These are phyloP conservation scores for Parastagonospora nodorum DNA, from an alignment of 2,329 filamentous ascomycete genomes.

Conservation along the genomic window DNA sequence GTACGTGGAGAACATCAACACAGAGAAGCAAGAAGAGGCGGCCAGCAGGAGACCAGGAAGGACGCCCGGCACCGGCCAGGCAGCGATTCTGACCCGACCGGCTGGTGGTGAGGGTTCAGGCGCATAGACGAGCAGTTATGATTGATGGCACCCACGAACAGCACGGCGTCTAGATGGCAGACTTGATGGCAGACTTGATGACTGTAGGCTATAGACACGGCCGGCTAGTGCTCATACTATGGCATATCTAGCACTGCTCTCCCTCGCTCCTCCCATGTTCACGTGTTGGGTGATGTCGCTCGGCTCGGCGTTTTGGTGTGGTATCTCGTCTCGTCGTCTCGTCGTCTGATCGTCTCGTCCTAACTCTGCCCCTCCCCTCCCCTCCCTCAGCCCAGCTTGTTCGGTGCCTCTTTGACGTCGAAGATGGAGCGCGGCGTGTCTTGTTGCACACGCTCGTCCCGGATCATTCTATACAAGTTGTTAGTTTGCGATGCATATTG, in stretches of 20 bases:
- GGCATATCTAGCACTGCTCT: conserved; percentile 29
- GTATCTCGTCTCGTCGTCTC: background rate
- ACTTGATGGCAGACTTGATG: conserved; percentile 25
- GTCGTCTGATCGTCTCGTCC: background rate
- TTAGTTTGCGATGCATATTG: conserved; percentile 5
- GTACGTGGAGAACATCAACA: conserved; percentile 98
- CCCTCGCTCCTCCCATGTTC: background rate
- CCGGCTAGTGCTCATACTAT: conserved; percentile 30
- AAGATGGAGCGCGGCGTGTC: conserved; percentile 71
- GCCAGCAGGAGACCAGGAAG: conserved; percentile 80
- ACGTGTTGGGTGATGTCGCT: conserved; percentile 10
- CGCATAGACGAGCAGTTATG: conserved; percentile 26
- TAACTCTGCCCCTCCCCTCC: background rate
- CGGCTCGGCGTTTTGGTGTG: conserved; percentile 5
- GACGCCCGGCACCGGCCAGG: conserved; percentile 70
- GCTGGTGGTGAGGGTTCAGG: conserved; percentile 46
- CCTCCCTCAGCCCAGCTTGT: conserved; percentile 70
- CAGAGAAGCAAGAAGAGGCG: conserved; percentile 98
- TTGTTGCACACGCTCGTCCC: conserved; percentile 76
- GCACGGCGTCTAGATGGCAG: conserved; percentile 39
- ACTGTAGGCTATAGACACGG: conserved; percentile 35
- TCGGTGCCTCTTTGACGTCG: conserved; percentile 73
- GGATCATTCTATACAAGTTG: conserved; percentile 70
- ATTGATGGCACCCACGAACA: conserved; percentile 30
- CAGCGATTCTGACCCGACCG: conserved; percentile 74